Base-by-base conservation (phyloP, 345 rosid species). In the Ceriops decandra region DNA sequence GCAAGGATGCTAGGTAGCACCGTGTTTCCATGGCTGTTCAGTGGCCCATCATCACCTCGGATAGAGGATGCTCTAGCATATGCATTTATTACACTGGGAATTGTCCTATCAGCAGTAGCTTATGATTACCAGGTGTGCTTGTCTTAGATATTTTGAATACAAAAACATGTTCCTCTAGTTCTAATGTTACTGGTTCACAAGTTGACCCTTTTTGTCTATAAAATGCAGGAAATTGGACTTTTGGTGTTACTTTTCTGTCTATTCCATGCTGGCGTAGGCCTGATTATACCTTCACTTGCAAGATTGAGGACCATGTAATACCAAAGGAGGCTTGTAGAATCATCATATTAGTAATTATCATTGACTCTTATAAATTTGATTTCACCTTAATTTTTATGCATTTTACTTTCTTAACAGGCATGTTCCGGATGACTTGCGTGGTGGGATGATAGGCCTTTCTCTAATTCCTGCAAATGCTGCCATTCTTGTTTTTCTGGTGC, bases 1-100 rank as follows among this genome's bases (percentile, higher is more conserved):
- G 82, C 99, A 84, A 90, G 95, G 80, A 95, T 95, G 98, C 86
- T 90, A 35, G 99, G 99, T 46, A 91, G 97, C 79, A 86, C 97
- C 36, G 60, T 84, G 56, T 90, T 88, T 65, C 98, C 96, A 30
- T 91, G 99, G 99, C 75, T 90, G 20, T 77, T 83, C 70, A 81
- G 84, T 67, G 90, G 87, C 72, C 82, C 84, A 47, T 81, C 83
- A 63, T 83, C 93, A 24, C 60, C 87, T 68, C 84, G 97, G 4
- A 83, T 82, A 33, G 98, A 95, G 77, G 98, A 91, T 76, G 92
- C 85, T 85, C 74, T 90, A 62, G 76, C 82, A 2, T 90, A 84
- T 82, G 76, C 88, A 32, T 90, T 88, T 66, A 57, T 81, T 52
- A 54, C 82, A 52, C 72, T 85, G 64, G 98, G 96, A 60, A 46